Evolutionary conservation across 2,329 filamentous ascomycete species (phyloP).

Genomic region (Xylariales sp.): DNA sequence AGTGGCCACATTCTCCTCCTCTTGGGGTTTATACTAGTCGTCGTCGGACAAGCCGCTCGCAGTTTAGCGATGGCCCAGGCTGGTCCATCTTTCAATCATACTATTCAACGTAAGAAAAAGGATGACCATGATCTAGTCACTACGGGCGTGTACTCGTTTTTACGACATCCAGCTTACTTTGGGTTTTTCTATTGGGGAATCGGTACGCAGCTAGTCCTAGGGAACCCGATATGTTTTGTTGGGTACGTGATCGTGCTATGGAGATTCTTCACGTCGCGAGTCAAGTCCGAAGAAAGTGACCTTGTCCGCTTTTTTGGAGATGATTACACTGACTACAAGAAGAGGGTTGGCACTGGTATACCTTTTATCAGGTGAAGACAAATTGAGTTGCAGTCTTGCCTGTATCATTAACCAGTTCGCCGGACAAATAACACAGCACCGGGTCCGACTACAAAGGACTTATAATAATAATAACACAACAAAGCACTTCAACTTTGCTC

Average conservation of each 20-base stretch:
- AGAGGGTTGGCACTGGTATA: constrained; percentile 79
- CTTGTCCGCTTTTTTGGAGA: constrained; percentile 85
- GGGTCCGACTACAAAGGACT: background rate
- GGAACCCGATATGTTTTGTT: constrained; percentile 82
- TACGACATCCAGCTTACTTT: constrained; percentile 94
- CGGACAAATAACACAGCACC: background rate
- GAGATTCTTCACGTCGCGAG: constrained; percentile 83
- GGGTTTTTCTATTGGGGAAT: constrained; percentile 99
- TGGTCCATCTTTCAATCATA: constrained; percentile 91
- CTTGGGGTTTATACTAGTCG: constrained; percentile 72
- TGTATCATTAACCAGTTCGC: background rate
- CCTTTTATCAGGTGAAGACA: constrained; percentile 70
- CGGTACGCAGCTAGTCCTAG: constrained; percentile 91
- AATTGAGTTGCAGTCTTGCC: background rate
- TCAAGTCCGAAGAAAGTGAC: constrained; percentile 80
- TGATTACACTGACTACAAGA: constrained; percentile 81
- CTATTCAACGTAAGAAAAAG: constrained; percentile 77
- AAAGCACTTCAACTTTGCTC: background rate
- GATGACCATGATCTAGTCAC: constrained; percentile 83
- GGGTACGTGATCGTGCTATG: constrained; percentile 82
- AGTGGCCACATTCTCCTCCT: constrained; percentile 57
- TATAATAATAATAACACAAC: background rate
- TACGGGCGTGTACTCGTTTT: constrained; percentile 77
- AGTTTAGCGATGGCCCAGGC: constrained; percentile 90
- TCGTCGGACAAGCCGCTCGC: constrained; percentile 78